phyloP scores from a whole-genome alignment of 768 basidiomycete species.

The Boletus reticulatus region DNA sequence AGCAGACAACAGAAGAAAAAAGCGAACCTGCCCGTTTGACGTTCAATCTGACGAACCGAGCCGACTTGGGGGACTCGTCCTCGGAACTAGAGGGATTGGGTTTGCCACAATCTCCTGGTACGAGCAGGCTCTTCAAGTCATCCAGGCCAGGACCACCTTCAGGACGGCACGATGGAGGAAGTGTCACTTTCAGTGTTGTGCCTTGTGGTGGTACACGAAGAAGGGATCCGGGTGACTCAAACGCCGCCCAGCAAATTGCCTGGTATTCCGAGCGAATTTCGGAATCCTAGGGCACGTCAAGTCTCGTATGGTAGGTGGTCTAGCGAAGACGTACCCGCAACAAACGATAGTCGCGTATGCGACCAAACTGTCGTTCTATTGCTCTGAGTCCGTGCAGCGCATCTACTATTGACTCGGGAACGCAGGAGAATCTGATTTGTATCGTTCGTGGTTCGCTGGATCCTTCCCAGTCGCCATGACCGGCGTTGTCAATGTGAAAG shows the following conservation, averaged over 20 bases:
- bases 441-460: constrained; percentile 27
- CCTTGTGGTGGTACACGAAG: constrained; percentile 35
- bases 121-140: constrained; percentile 30
- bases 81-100: background rate
- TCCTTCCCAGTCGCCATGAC: constrained; percentile 17
- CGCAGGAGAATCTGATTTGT: constrained; percentile 39
- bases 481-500: constrained; percentile 25
- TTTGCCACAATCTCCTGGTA: constrained; percentile 7
- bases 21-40: constrained; percentile 29
- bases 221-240: constrained; percentile 43
- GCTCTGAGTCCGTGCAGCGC: constrained; percentile 51
- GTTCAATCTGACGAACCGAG: constrained; percentile 13
- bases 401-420: constrained; percentile 46
- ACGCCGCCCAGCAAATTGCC: constrained; percentile 41
- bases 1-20: background rate
- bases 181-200: constrained; percentile 28
- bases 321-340: constrained; percentile 35
- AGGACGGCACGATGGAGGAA: constrained; percentile 18
- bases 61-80: background rate
- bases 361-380: constrained; percentile 55
- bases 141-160: constrained; percentile 35
- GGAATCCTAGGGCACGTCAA: constrained; percentile 39
- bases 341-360: constrained; percentile 42
- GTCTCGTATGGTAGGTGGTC: background rate
- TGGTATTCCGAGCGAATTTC: constrained; percentile 46